A percentile compares a stretch with the other conserved stretches of the same genome.
Evolutionary conservation across 2,329 filamentous ascomycete species (phyloP).

Genomic region (Didymella arachidicola): DNA sequence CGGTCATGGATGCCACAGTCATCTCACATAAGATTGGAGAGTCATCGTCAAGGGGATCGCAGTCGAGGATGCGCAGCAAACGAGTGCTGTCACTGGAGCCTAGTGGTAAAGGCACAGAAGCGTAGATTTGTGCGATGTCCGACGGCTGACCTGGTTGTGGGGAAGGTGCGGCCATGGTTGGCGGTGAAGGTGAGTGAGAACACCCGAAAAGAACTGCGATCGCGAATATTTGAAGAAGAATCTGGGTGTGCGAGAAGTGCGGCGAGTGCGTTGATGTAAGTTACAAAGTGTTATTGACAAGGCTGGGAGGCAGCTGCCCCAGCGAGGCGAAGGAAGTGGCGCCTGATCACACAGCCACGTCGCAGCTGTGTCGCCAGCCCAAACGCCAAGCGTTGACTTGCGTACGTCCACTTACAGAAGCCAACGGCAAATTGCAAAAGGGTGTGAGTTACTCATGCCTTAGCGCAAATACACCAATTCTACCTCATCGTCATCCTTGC

Average conservation of each 20-base stretch:
- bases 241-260: no score
- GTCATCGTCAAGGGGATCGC: not conserved
- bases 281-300: no score
- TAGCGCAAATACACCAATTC: not conserved
- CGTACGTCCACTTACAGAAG: no score
- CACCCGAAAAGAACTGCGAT: no score
- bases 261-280: no score
- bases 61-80: not conserved
- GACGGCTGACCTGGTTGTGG: not conserved
- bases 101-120: not conserved
- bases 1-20: not conserved
- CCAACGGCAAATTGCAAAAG: no score
- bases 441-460: not conserved
- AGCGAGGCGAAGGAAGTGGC: no score
- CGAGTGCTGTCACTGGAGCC: not conserved
- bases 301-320: no score
- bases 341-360: no score
- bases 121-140: not conserved
- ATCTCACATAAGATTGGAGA: slow-evolving; percentile 2
- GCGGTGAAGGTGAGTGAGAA: not conserved
- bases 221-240: no score
- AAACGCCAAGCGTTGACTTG: no score
- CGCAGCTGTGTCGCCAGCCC: no score
- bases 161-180: not conserved
- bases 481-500: not conserved